phyloP scores from a whole-genome alignment of 495 filamentous ascomycete genomes.

The Daldinia childiae region DNA sequence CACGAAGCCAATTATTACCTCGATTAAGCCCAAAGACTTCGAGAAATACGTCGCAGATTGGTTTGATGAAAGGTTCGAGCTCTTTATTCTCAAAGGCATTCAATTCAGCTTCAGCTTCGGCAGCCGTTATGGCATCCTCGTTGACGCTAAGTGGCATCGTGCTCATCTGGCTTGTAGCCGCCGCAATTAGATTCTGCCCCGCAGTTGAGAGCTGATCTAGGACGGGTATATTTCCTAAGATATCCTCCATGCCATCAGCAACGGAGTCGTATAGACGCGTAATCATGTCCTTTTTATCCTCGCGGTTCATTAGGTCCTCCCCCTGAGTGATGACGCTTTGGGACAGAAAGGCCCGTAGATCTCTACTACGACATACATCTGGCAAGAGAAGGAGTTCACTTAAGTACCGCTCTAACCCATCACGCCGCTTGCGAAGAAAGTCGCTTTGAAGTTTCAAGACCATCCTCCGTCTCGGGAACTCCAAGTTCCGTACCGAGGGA shows the following conservation, averaged over 20 bases:
- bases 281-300: conserved; percentile 87
- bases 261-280: conserved; percentile 95
- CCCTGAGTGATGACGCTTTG: conserved; percentile 79
- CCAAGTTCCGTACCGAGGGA: conserved; percentile 83
- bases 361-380: conserved; percentile 92
- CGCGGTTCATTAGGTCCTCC: conserved; percentile 55
- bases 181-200: conserved; percentile 90
- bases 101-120: conserved; percentile 94
- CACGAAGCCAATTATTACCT: conserved; percentile 93
- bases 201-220: conserved; percentile 93
- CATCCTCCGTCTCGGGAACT: conserved; percentile 90
- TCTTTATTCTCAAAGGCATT: conserved; percentile 92
- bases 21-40: conserved; percentile 94
- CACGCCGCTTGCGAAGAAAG: conserved; percentile 87
- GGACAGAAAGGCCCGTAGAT: conserved; percentile 92
- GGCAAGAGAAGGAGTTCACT: conserved; percentile 84
- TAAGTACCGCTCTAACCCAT: conserved; percentile 86
- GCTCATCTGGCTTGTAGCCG: conserved; percentile 80
- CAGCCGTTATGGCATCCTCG: conserved; percentile 69
- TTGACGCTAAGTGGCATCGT: conserved; percentile 58
- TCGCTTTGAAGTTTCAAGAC: conserved; percentile 97
- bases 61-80: conserved; percentile 94
- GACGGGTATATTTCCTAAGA: conserved; percentile 92
- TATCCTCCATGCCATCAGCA: conserved; percentile 97
- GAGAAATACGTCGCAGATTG: conserved; percentile 96